Evolutionary conservation across 2,329 filamentous ascomycete genomes (phyloP).

Genomic region (Fusarium fujikuroi): DNA sequence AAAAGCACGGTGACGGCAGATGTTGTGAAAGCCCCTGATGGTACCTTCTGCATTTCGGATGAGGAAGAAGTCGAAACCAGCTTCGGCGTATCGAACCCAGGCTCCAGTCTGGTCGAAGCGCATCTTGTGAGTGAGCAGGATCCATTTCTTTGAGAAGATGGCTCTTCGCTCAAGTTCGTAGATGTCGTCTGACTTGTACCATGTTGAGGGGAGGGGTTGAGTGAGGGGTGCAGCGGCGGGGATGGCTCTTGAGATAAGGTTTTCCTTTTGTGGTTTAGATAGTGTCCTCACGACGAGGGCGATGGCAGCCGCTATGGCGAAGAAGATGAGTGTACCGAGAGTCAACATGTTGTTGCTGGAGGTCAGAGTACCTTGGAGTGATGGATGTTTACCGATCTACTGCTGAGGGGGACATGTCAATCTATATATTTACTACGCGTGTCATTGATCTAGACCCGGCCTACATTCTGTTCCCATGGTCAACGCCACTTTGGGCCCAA

Average conservation of each 20-base stretch:
- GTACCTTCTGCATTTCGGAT: conserved; percentile 63
- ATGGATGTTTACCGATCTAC: background rate
- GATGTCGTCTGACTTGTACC: conserved; percentile 64
- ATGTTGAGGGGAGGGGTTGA: conserved; percentile 45
- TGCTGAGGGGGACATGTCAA: background rate
- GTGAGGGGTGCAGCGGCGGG: conserved; percentile 20
- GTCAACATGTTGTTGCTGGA: conserved; percentile 9
- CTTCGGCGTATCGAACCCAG: conserved; percentile 64
- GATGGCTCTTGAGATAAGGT: conserved; percentile 19
- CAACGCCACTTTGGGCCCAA: conserved; percentile 4
- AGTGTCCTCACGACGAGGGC: conserved; percentile 5
- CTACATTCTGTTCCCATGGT: background rate
- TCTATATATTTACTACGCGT: conserved; percentile 14
- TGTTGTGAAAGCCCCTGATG: conserved; percentile 70
- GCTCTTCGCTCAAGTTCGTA: conserved; percentile 66
- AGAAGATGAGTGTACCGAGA: conserved; percentile 13
- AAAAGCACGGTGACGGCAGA: conserved; percentile 70
- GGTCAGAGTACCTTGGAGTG: background rate
- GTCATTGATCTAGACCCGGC: background rate
- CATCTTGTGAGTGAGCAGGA: conserved; percentile 63
- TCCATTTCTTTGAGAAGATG: conserved; percentile 67
- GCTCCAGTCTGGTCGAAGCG: conserved; percentile 63
- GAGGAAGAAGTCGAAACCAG: conserved; percentile 66
- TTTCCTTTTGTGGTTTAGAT: conserved; percentile 24
- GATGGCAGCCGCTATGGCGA: conserved; percentile 9